Percentiles rank a stretch among this genome's conserved stretches.
phyloP scores from a whole-genome alignment of 352 stramenopile species.

The Phytophthora chlamydospora region DNA sequence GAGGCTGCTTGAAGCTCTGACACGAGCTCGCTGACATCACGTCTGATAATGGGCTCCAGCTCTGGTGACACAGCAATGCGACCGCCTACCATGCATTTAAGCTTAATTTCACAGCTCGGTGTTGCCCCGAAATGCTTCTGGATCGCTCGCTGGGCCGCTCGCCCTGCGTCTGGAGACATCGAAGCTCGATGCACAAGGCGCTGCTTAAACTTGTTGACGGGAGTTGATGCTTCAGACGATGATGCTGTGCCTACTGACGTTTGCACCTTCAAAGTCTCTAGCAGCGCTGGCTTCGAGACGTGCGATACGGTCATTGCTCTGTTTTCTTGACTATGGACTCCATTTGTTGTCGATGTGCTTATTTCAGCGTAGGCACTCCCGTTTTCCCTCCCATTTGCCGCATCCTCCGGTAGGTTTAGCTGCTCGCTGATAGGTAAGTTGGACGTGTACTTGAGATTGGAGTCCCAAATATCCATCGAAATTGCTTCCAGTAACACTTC shows the following conservation, averaged over 20 bases:
- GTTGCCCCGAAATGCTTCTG: conserved; percentile 73
- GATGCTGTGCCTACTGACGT: conserved; percentile 19
- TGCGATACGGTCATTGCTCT: conserved; percentile 2
- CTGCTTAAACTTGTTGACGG: conserved; percentile 31
- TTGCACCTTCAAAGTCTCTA: conserved; percentile 32
- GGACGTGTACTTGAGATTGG: conserved; percentile 84
- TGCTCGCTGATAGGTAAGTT: conserved; percentile 76
- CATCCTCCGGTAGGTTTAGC: conserved; percentile 55
- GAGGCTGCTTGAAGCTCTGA: conserved; percentile 71
- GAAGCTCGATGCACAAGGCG: conserved; percentile 42
- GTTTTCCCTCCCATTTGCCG: conserved; percentile 17
- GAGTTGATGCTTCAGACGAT: conserved; percentile 22
- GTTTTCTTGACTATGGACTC: not conserved
- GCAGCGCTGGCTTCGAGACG: conserved; percentile 18
- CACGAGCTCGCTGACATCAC: conserved; percentile 67
- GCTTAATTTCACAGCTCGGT: conserved; percentile 74
- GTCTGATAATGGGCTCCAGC: conserved; percentile 63
- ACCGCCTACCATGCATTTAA: conserved; percentile 76
- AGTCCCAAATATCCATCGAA: conserved; percentile 87
- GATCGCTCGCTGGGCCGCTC: conserved; percentile 65
- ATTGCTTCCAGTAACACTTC: conserved; percentile 88
- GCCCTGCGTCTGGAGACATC: conserved; percentile 56
- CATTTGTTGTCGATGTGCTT: not conserved
- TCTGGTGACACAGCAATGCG: conserved; percentile 68
- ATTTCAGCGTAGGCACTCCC: not conserved